Conservation (phyloP, 179 eudicot species). For the Nepenthes alata region DNA sequence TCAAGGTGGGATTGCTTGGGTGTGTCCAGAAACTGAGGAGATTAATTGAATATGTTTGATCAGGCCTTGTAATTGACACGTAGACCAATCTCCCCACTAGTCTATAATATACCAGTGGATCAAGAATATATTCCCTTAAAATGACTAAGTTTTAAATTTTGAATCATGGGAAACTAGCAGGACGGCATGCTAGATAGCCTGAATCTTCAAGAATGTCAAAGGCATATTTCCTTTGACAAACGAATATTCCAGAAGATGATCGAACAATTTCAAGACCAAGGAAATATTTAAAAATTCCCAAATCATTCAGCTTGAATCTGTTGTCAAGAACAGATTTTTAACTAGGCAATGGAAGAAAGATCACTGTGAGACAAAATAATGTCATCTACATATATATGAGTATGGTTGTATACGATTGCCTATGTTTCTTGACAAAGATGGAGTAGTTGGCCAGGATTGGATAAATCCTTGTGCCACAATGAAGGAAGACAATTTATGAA, state of each 20-base stretch:
- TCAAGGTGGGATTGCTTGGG: too few relatives aligned
- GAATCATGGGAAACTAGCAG: background rate
- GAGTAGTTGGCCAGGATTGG: background rate
- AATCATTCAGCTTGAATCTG: background rate
- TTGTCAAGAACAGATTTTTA: background rate
- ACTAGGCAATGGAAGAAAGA: too few relatives aligned
- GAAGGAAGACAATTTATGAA: background rate
- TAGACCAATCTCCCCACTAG: too few relatives aligned
- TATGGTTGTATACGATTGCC: background rate
- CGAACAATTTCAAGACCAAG: background rate
- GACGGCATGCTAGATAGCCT: too few relatives aligned
- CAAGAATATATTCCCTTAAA: background rate
- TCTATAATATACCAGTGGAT: too few relatives aligned
- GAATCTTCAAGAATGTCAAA: background rate
- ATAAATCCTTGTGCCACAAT: background rate
- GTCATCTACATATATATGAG: background rate
- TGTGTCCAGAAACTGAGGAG: too few relatives aligned
- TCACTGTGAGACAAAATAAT: background rate
- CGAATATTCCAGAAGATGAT: background rate
- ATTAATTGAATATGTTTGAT: too few relatives aligned
- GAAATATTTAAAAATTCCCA: background rate
- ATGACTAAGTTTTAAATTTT: background rate
- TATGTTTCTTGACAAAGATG: background rate
- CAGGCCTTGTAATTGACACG: too few relatives aligned
- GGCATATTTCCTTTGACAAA: background rate